phyloP scores from a whole-genome alignment of 257 asterid species.

The Lavandula angustifolia region DNA sequence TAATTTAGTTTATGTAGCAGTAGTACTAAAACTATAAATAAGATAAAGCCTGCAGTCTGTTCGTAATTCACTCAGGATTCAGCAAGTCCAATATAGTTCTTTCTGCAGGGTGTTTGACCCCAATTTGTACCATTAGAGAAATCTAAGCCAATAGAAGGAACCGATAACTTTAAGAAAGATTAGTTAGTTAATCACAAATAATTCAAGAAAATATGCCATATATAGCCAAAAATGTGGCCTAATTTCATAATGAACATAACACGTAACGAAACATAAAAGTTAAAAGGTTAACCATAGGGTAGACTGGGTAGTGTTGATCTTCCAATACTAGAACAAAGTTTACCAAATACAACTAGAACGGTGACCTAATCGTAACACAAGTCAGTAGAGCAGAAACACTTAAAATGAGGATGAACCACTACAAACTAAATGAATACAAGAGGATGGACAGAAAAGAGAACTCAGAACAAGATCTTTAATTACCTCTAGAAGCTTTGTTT shows the following conservation, averaged over 20 bases:
- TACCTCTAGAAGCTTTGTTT: slow-evolving; percentile 70
- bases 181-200: not conserved
- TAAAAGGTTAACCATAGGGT: not conserved
- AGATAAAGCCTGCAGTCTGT: not conserved
- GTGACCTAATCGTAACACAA: slow-evolving; percentile 24
- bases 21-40: not conserved
- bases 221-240: not conserved
- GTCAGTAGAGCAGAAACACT: slow-evolving; percentile 24
- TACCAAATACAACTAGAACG: slow-evolving; percentile 17
- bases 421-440: not conserved
- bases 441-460: slow-evolving; percentile 17
- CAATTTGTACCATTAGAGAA: slow-evolving; percentile 6
- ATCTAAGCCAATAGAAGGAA: slow-evolving; percentile 14
- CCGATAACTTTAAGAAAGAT: not conserved
- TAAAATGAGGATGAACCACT: slow-evolving; percentile 18
- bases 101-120: not conserved
- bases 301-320: not conserved
- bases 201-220: not conserved
- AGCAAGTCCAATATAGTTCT: not conserved
- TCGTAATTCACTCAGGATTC: not conserved
- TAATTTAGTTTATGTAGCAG: not conserved
- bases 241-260: not conserved
- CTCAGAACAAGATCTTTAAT: slow-evolving; percentile 8
- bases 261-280: not conserved
- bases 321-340: not conserved